Percentiles rank a stretch among this genome's conserved stretches.
Evolutionary conservation across 2,329 filamentous ascomycete genomes (phyloP).

Genomic region (Peltaster fructicola): DNA sequence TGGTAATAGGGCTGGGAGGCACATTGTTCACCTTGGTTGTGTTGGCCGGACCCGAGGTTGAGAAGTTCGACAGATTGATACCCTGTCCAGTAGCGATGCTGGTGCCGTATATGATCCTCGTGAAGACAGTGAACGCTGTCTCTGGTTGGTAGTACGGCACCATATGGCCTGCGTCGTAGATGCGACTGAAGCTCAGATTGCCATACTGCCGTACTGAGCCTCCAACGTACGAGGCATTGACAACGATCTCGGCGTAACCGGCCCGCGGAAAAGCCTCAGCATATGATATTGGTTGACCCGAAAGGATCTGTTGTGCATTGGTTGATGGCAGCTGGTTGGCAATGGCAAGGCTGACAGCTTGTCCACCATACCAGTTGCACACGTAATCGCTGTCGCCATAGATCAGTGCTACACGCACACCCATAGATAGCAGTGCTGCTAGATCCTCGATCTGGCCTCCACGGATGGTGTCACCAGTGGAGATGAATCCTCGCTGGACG

Average conservation of each 20-base stretch:
- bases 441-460: conserved; percentile 23
- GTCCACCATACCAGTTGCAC: conserved; percentile 53
- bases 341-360: conserved; percentile 50
- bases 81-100: conserved; percentile 32
- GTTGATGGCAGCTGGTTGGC: conserved; percentile 7
- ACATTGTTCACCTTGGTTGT: conserved; percentile 39
- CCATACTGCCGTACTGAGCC: conserved; percentile 61
- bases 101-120: conserved; percentile 31
- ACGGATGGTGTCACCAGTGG: conserved; percentile 29
- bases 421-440: conserved; percentile 23
- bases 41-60: conserved; percentile 39
- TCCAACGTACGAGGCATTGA: conserved; percentile 50
- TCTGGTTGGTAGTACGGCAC: conserved; percentile 35
- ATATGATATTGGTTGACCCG: conserved; percentile 21
- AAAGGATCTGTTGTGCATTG: background rate
- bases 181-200: conserved; percentile 38
- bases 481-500: conserved; percentile 24
- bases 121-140: conserved; percentile 35
- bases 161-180: conserved; percentile 37
- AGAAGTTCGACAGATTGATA: conserved; percentile 34
- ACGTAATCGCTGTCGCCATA: conserved; percentile 45
- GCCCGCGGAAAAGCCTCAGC: conserved; percentile 40
- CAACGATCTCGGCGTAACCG: conserved; percentile 54
- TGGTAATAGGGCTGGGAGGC: conserved; percentile 29
- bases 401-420: conserved; percentile 46